Evolutionary conservation across 2,329 filamentous ascomycete genomes (phyloP), one percentile per base, ranked within the genome.

Genomic region (Penicillium expansum): DNA sequence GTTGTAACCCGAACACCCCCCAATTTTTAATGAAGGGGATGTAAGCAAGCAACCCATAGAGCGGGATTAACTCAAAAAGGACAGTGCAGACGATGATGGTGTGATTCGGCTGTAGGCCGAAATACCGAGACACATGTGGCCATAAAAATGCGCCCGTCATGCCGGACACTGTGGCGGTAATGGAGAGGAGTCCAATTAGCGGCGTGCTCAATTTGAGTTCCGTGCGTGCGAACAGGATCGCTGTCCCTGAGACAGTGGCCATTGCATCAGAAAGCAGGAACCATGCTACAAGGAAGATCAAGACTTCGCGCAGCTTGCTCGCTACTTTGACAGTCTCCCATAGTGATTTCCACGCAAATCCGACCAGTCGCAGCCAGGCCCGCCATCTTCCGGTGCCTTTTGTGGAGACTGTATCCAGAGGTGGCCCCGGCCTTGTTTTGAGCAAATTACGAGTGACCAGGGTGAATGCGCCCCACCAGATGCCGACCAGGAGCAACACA

Each of bases 141-240:
- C 93, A 97, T 27, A 87, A 83, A 65, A 96, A 91, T 0, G 92
- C 92, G 16, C 92, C 92, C 1, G 88, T 74, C 43, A 97, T 89
- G 42, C 92, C 92, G 3, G 85, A 87, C 27, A 88, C 76, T 0
- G 91, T 96, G 11, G 88, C 90, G 55, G 95, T 92, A 57, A 97
- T 90, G 64, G 91, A 94, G 70, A 97, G 92, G 66, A 96, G 81
- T 5, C 90, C 92, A 20, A 97, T 76, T 1, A 88, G 87, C 72
- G 89, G 90, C 0, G 91, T 87, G 56, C 86, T 83, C 90, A 97
- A 93, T 61, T 88, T 84, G 7, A 97, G 80, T 61, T 91, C 86
- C 0, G 92, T 96, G 72, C 96, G 96, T 38, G 92, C 92, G 70
- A 96, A 97, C 2, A 97, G 81, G 38, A 97, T 91, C 0, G 92